Conservation (phyloP, 805 yeast genomes). For the Kuraishia hungarica region DNA sequence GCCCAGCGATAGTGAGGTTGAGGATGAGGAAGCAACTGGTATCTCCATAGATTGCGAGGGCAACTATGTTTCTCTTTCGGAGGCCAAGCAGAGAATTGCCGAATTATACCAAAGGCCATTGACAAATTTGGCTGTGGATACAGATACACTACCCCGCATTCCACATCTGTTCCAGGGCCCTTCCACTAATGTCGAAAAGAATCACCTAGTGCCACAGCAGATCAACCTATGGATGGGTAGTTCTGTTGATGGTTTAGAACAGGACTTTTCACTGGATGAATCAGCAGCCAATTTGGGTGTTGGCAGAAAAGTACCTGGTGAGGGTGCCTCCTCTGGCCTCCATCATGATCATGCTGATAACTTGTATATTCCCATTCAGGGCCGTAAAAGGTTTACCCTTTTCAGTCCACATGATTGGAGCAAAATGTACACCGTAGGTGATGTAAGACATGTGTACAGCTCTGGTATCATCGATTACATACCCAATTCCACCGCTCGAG, state of each 20-base stretch:
- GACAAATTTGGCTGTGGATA: conserved; percentile 26
- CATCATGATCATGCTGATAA: conserved; percentile 83
- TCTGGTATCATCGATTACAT: conserved; percentile 64
- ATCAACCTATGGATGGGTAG: conserved; percentile 70
- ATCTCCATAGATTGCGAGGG: conserved; percentile 6
- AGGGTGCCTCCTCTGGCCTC: conserved; percentile 61
- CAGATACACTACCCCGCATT: conserved; percentile 25
- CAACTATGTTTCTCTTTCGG: conserved; percentile 19
- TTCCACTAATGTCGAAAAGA: conserved; percentile 5
- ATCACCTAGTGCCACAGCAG: conserved; percentile 51
- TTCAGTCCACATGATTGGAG: conserved; percentile 56
- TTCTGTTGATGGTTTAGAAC: background rate
- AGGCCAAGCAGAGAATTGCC: conserved; percentile 31
- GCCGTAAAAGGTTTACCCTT: conserved; percentile 58
- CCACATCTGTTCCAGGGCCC: conserved; percentile 27
- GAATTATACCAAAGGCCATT: conserved; percentile 59
- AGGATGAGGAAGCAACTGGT: background rate
- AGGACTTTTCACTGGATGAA: conserved; percentile 9
- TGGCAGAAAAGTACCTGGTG: conserved; percentile 49
- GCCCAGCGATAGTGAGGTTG: background rate
- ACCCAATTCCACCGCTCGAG: conserved; percentile 43
- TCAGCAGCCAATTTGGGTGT: conserved; percentile 25
- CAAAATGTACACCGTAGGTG: conserved; percentile 57
- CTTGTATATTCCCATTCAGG: conserved; percentile 52
- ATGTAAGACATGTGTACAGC: conserved; percentile 38